Base-by-base conservation (phyloP, 2,329 filamentous ascomycete genomes). In the Septoria petroselini region DNA sequence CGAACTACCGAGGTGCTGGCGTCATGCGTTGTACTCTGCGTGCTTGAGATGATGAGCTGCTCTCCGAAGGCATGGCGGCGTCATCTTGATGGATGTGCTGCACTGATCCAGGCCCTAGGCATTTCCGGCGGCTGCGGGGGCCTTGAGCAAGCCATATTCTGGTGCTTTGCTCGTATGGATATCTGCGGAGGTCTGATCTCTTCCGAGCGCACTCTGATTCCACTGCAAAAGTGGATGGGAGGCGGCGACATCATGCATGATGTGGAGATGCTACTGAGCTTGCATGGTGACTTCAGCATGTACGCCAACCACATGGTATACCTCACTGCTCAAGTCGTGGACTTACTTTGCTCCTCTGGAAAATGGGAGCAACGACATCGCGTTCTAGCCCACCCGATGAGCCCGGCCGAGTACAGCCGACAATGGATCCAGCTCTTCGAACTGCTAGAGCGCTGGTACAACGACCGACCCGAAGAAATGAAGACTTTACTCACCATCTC, bases 261-360 rank as follows among this genome's bases (percentile, higher is more conserved):
- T 8, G 68, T 71, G 0, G 66, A 68, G 7, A 66, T 67, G 14
- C 64, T 68, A 7, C 60, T 66, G 4, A 67, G 70, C 14, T 69
- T 70, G 3, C 45, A 56, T 29, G 46, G 42, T 14, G 62, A 35
- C 56, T 75, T 48, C 70, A 80, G 83, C 55, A 79, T 77, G 71
- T 74, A 80, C 53, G 80, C 80, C 25, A 82, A 82, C 57, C 79
- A 78, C 55, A 72, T 79, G 6, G 78, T 83, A 2, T 83, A 78
- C 54, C 70, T 83, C 1, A 76, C 73, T 42, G 74, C 78, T 3
- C 73, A 71, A 48, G 73, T 73, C 1, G 59, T 69, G 4, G 64
- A 68, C 9, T 48, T 68, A 1, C 59, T 68, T 8, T 64, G 62
- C 48, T 56, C 52, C 4, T 62, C 59, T 7, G 62, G 61, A 3